These are phyloP conservation scores for Arachis stenosperma DNA, from an alignment of 306 rosid species.

Conservation along the genomic window DNA sequence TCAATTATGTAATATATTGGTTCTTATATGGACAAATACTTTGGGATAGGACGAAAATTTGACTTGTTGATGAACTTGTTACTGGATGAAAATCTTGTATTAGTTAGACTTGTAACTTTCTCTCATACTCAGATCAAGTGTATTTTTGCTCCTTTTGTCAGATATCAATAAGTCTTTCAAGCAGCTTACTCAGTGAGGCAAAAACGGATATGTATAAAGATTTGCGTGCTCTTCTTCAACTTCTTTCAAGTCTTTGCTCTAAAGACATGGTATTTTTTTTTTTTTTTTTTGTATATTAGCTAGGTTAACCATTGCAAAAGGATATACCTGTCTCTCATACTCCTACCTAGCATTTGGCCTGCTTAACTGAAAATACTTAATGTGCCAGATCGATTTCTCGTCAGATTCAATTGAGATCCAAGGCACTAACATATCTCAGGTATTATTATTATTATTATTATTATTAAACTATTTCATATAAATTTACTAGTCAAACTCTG, in stretches of 20 bases:
- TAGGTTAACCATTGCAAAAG: conserved; percentile 31
- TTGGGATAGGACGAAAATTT: conserved; percentile 19
- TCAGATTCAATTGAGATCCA: conserved; percentile 74
- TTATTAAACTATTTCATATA: conserved; percentile 27
- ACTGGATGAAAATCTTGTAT: conserved; percentile 23
- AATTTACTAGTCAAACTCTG: conserved; percentile 37
- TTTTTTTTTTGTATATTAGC: conserved; percentile 17
- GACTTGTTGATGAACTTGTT: conserved; percentile 26
- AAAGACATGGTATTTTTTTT: conserved; percentile 74
- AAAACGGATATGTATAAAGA: conserved; percentile 88
- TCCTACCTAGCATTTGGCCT: conserved; percentile 21
- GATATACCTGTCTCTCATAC: conserved; percentile 31
- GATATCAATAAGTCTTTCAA: conserved; percentile 87
- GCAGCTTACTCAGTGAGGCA: conserved; percentile 80
- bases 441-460: conserved; percentile 38
- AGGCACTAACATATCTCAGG: conserved; percentile 92
- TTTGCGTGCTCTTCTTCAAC: conserved; percentile 97
- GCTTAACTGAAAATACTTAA: conserved; percentile 39
- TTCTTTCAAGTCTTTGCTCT: conserved; percentile 90
- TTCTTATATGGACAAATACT: conserved; percentile 20
- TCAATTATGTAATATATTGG: background rate
- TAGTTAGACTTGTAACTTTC: background rate
- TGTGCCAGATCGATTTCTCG: conserved; percentile 88
- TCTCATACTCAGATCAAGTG: conserved; percentile 32
- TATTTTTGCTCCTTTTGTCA: conserved; percentile 43